Evolutionary conservation across 2,329 filamentous ascomycete species (phyloP).

Genomic region (Coniella lustricola): DNA sequence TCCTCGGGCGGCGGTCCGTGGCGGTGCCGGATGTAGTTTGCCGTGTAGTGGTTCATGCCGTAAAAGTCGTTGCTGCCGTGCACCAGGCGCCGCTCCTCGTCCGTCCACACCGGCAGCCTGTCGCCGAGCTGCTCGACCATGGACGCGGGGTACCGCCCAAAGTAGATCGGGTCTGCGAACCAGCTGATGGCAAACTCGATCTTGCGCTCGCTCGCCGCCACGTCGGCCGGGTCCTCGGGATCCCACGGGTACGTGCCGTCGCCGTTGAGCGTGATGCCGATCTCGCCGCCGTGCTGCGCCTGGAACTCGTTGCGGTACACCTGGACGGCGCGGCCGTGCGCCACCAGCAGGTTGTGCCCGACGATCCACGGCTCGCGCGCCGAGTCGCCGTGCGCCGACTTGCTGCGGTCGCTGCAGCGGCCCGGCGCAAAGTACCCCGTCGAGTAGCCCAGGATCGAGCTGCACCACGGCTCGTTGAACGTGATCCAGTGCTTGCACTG

Average conservation of each 20-base stretch:
- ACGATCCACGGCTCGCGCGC: slow-evolving; percentile 74
- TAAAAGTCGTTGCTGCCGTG: slow-evolving; percentile 89
- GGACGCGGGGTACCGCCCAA: slow-evolving; percentile 73
- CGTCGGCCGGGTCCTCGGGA: slow-evolving; percentile 63
- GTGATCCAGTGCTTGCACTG: slow-evolving; percentile 86
- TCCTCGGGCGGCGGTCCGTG: slow-evolving; percentile 51
- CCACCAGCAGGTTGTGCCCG: slow-evolving; percentile 72
- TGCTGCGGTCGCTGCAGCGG: slow-evolving; percentile 67
- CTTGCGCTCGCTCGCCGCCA: slow-evolving; percentile 71
- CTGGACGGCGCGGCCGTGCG: slow-evolving; percentile 75
- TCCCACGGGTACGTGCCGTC: slow-evolving; percentile 83
- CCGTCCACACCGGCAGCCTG: slow-evolving; percentile 67
- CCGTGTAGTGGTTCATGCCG: slow-evolving; percentile 90
- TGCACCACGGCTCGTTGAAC: slow-evolving; percentile 87
- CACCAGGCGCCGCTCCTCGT: slow-evolving; percentile 66
- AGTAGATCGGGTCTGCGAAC: slow-evolving; percentile 85
- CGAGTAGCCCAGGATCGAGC: slow-evolving; percentile 71
- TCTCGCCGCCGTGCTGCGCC: slow-evolving; percentile 61
- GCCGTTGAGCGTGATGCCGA: slow-evolving; percentile 83
- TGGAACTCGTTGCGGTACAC: slow-evolving; percentile 80
- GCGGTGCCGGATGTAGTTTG: slow-evolving; percentile 76
- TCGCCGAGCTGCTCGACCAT: slow-evolving; percentile 77
- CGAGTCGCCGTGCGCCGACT: slow-evolving; percentile 65
- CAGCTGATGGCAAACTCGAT: slow-evolving; percentile 82
- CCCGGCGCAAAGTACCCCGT: slow-evolving; percentile 75